Evolutionary conservation across 2,329 filamentous ascomycete genomes (phyloP).

Genomic region (Ophiocordyceps australis): DNA sequence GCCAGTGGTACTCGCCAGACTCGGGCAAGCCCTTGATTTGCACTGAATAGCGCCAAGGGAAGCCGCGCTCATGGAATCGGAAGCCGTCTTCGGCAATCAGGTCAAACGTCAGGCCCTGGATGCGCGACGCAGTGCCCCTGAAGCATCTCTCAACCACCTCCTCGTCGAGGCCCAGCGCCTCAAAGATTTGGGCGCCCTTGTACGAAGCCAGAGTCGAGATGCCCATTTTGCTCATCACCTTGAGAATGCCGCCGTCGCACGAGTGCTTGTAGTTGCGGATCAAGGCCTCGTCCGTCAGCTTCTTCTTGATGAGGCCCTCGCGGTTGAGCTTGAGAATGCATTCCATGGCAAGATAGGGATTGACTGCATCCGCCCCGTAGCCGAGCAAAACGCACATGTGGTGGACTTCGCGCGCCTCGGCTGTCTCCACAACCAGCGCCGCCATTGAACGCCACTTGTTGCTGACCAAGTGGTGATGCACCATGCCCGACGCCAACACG

Average conservation of each 20-base stretch:
- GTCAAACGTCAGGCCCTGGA: conserved; percentile 86
- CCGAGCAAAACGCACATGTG: conserved; percentile 97
- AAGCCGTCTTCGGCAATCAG: conserved; percentile 88
- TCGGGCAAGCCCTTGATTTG: conserved; percentile 68
- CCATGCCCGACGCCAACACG: conserved; percentile 76
- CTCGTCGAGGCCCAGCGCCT: conserved; percentile 86
- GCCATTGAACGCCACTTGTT: conserved; percentile 91
- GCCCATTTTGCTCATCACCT: conserved; percentile 99
- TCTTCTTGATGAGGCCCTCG: conserved; percentile 82
- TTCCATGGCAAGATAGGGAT: conserved; percentile 89
- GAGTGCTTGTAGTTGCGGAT: conserved; percentile 96
- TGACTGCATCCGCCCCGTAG: conserved; percentile 86
- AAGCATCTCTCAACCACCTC: conserved; percentile 88
- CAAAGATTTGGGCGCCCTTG: conserved; percentile 96
- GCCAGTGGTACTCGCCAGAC: conserved; percentile 96
- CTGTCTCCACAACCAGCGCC: conserved; percentile 78
- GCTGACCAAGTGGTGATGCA: conserved; percentile 86
- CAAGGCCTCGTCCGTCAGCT: conserved; percentile 62
- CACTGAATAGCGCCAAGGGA: conserved; percentile 61
- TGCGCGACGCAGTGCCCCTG: conserved; percentile 81
- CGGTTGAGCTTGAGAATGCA: conserved; percentile 94
- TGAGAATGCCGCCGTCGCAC: conserved; percentile 87
- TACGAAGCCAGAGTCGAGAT: conserved; percentile 93
- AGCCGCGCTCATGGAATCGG: conserved; percentile 87
- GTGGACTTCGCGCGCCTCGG: conserved; percentile 90